Percentiles rank a stretch among this genome's conserved stretches.
Conservation (phyloP, 2,329 filamentous ascomycete genomes). For the Nemania serpens region DNA sequence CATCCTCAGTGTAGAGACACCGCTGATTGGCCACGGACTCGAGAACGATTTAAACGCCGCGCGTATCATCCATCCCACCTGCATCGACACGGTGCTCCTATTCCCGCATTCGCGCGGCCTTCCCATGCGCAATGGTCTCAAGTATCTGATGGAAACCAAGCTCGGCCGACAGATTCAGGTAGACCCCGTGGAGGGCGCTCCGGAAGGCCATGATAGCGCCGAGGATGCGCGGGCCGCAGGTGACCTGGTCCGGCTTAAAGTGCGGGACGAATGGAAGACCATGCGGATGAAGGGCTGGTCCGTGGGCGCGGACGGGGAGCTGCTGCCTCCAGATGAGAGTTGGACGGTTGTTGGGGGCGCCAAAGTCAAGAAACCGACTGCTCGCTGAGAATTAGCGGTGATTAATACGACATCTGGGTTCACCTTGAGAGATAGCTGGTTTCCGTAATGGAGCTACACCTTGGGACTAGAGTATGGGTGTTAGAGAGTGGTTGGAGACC, state of each 20-base stretch:
- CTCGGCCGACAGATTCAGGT: constrained; percentile 81
- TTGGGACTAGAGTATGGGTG: neutral
- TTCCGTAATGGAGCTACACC: neutral
- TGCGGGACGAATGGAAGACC: constrained; percentile 70
- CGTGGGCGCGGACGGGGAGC: constrained; percentile 52
- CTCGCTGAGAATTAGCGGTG: neutral
- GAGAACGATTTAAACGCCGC: constrained; percentile 93
- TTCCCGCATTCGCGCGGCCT: constrained; percentile 79
- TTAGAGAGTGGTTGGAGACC: neutral
- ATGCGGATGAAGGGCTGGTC: constrained; percentile 72
- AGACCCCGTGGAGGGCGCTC: constrained; percentile 52
- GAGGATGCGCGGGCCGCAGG: constrained; percentile 91
- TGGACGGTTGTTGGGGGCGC: constrained; percentile 32
- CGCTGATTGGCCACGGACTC: constrained; percentile 88
- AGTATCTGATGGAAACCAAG: constrained; percentile 69
- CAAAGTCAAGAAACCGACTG: constrained; percentile 24
- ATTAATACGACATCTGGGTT: neutral
- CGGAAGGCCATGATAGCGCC: constrained; percentile 81
- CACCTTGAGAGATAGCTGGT: neutral
- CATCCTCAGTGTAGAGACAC: constrained; percentile 74
- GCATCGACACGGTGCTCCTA: constrained; percentile 85
- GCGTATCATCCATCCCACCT: constrained; percentile 80
- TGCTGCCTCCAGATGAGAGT: constrained; percentile 46
- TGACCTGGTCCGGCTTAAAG: constrained; percentile 76
- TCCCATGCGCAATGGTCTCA: constrained; percentile 79